Percentiles rank a stretch among this genome's conserved stretches.
phyloP scores from a whole-genome alignment of 345 rosid species.

The Clausena lansium region DNA sequence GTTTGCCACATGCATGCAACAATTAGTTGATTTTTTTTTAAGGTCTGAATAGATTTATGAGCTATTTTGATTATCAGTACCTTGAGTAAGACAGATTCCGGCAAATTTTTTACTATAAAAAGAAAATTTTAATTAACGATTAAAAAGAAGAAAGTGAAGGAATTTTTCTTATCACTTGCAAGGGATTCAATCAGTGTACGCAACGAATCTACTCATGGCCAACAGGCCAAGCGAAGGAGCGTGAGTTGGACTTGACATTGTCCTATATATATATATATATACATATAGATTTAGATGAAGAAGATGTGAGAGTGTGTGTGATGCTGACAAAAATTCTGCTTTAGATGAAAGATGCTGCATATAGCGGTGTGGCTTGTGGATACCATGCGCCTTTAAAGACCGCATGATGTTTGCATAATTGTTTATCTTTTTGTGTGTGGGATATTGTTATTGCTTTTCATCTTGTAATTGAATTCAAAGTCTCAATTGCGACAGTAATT shows the following conservation, averaged over 20 bases:
- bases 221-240: neutral
- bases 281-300: neutral
- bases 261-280: neutral
- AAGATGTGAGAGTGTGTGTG: neutral
- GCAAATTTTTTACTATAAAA: too few species aligned
- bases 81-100: too few species aligned
- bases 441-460: neutral
- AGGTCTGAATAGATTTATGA: too few species aligned
- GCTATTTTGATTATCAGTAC: too few species aligned
- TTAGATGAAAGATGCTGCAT: neutral
- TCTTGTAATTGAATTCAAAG: neutral
- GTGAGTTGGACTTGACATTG: neutral
- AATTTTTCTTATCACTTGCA: neutral
- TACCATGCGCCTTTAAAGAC: slow-evolving; percentile 8
- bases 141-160: too few species aligned
- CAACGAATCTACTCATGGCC: neutral
- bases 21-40: too few species aligned
- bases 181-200: neutral
- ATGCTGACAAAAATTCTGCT: neutral
- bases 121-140: too few species aligned
- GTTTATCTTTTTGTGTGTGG: neutral
- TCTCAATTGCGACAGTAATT: neutral
- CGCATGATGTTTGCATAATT: neutral
- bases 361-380: slow-evolving; percentile 14
- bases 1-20: too few species aligned